Conservation (phyloP, 179 eudicot genomes). For the Silene vulgaris region DNA sequence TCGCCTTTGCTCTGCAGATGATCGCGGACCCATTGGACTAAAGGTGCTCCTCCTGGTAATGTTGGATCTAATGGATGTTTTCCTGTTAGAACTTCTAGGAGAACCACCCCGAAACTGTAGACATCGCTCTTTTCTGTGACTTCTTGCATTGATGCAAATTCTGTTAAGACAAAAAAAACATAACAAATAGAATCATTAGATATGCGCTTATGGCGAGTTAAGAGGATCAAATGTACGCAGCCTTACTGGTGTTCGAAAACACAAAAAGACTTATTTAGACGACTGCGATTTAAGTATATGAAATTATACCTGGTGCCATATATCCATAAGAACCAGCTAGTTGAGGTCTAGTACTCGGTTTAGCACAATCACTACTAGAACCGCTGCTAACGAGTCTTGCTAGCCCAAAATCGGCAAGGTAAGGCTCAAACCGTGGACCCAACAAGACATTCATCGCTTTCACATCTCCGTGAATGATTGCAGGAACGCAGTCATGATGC, state of each 20-base stretch:
- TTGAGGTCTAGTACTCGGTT: constrained; percentile 51
- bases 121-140: constrained; percentile 87
- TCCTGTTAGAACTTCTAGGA: constrained; percentile 81
- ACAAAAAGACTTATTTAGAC: too few species aligned
- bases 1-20: constrained; percentile 63
- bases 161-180: constrained; percentile 28
- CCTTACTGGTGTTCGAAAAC: background rate
- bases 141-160: constrained; percentile 65
- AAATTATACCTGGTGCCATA: constrained; percentile 82
- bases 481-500: constrained; percentile 85
- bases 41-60: constrained; percentile 63
- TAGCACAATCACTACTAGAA: constrained; percentile 30
- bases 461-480: constrained; percentile 81
- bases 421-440: constrained; percentile 67
- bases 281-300: background rate
- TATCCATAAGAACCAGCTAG: constrained; percentile 93
- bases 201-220: background rate
- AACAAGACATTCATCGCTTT: constrained; percentile 83
- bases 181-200: constrained; percentile 17
- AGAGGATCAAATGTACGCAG: background rate
- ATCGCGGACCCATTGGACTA: constrained; percentile 79
- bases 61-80: constrained; percentile 88
- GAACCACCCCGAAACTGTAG: constrained; percentile 82
- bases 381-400: constrained; percentile 49
- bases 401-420: constrained; percentile 83